phyloP scores from a whole-genome alignment of 2,329 filamentous ascomycete genomes.

The Paecilomyces sp. region DNA sequence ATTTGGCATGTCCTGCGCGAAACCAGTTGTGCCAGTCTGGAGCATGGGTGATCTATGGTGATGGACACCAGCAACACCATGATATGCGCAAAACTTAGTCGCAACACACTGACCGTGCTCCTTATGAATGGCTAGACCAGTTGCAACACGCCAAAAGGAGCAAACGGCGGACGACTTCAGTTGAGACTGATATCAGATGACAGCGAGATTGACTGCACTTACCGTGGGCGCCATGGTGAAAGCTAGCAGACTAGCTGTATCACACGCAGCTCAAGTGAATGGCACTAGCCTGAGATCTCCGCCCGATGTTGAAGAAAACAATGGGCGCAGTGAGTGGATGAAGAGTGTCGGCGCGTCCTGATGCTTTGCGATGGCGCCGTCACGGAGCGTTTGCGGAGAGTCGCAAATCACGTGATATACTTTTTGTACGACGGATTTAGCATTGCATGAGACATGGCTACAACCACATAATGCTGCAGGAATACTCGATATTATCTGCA shows the following conservation, averaged over 20 bases:
- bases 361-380: background rate
- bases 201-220: slow-evolving; percentile 1
- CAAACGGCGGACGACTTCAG: background rate
- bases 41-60: background rate
- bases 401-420: background rate
- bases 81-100: background rate
- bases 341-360: background rate
- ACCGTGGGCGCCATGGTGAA: slow-evolving; percentile 9
- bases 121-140: background rate
- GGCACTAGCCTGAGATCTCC: background rate
- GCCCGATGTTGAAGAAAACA: background rate
- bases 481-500: too few species aligned
- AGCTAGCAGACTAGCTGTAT: background rate
- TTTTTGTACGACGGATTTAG: background rate
- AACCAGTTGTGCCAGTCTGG: background rate
- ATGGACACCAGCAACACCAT: background rate
- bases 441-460: background rate
- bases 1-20: background rate
- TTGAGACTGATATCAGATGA: background rate
- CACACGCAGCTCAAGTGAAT: background rate
- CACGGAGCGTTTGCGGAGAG: background rate
- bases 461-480: too few species aligned
- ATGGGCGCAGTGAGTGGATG: background rate
- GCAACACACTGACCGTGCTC: background rate
- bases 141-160: background rate